These are phyloP conservation scores for Teratosphaeria destructans DNA, from an alignment of 2,329 filamentous ascomycete species.

Conservation along the genomic window DNA sequence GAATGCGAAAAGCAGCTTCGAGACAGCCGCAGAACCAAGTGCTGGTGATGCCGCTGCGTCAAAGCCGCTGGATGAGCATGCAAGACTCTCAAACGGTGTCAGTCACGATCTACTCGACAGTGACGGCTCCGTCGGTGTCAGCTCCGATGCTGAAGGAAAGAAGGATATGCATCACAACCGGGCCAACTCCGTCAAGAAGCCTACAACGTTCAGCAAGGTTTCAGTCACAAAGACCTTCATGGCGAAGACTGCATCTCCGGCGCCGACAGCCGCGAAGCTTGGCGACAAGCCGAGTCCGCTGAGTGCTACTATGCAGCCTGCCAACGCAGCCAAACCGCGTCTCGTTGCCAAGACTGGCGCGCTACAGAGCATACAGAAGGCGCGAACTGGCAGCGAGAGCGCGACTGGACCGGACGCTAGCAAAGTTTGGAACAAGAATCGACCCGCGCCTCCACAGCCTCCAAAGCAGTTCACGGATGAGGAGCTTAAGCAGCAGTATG, in stretches of 20 bases:
- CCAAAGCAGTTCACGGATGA: slow-evolving; percentile 79
- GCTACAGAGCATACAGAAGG: slow-evolving; percentile 37
- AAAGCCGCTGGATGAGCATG: slow-evolving; percentile 1
- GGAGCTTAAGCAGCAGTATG: slow-evolving; percentile 71
- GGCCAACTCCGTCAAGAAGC: slow-evolving; percentile 58
- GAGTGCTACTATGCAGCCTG: slow-evolving; percentile 32
- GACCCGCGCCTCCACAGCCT: slow-evolving; percentile 57
- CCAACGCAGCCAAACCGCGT: slow-evolving; percentile 48
- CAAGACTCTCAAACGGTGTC: slow-evolving; percentile 1
- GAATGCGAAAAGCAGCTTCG: slow-evolving; percentile 1
- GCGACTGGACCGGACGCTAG: slow-evolving; percentile 53
- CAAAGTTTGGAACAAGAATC: slow-evolving; percentile 83
- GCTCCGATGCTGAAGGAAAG: slow-evolving; percentile 63
- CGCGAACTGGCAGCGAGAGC: slow-evolving; percentile 25
- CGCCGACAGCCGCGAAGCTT: slow-evolving; percentile 36
- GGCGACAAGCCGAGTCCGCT: slow-evolving; percentile 40
- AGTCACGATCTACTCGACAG: slow-evolving; percentile 5
- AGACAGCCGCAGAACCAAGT: slow-evolving; percentile 20
- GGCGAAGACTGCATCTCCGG: slow-evolving; percentile 55
- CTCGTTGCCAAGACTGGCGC: slow-evolving; percentile 66
- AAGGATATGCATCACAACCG: slow-evolving; percentile 49
- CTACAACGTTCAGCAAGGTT: slow-evolving; percentile 70
- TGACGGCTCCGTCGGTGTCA: slow-evolving; percentile 58
- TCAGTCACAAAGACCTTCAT: slow-evolving; percentile 79
- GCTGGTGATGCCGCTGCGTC: slow-evolving; percentile 19